phyloP scores from a whole-genome alignment of 768 basidiomycete species.

The Auricularia heimuer region DNA sequence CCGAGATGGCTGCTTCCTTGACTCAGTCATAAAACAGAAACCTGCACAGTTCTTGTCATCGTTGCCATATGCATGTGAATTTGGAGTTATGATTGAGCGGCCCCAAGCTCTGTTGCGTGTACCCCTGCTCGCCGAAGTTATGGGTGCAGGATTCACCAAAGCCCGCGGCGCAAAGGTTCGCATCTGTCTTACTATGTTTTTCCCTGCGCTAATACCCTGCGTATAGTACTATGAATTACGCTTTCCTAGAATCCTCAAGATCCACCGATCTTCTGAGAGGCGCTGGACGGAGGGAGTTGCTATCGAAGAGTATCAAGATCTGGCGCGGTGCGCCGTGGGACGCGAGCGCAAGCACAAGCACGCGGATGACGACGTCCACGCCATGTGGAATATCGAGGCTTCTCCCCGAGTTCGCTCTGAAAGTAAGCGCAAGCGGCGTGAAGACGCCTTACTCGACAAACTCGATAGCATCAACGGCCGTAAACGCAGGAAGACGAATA shows the following conservation, averaged over 20 bases:
- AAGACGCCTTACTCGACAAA: background rate
- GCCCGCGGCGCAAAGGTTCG: conserved; percentile 45
- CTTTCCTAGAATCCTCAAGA: conserved; percentile 70
- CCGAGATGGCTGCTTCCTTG: too few relatives aligned
- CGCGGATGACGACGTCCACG: background rate
- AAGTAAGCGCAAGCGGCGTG: background rate
- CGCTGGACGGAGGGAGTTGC: conserved; percentile 41
- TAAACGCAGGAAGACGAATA: background rate
- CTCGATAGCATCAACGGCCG: background rate
- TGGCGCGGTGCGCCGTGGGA: background rate
- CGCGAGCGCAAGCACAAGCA: background rate
- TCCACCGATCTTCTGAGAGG: conserved; percentile 51
- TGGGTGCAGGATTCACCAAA: conserved; percentile 78
- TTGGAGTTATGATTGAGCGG: conserved; percentile 36
- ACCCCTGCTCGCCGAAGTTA: conserved; percentile 64
- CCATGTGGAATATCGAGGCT: background rate
- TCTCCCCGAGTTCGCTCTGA: background rate
- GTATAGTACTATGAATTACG: conserved; percentile 71
- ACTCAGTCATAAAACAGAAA: background rate
- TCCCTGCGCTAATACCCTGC: background rate
- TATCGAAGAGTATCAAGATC: background rate
- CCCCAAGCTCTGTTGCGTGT: conserved; percentile 49
- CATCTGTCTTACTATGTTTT: background rate
- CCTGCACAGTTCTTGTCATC: conserved; percentile 13
- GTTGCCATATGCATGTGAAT: conserved; percentile 46